Percentiles rank a stretch among this genome's conserved stretches.
These are phyloP conservation scores for Sporothrix dimorphospora DNA, from an alignment of 2,329 filamentous ascomycete genomes.

Conservation along the genomic window DNA sequence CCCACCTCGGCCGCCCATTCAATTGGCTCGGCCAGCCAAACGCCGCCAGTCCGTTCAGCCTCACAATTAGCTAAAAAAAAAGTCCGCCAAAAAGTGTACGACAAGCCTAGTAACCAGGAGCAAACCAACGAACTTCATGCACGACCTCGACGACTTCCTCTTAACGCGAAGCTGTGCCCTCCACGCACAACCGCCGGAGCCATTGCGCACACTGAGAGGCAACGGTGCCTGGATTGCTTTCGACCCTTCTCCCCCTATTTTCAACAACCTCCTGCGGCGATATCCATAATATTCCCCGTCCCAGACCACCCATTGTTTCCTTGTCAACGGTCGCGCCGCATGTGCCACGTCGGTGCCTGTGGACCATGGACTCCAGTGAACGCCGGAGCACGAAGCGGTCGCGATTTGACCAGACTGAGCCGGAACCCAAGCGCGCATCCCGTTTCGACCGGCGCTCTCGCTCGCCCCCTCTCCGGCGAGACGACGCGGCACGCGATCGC, in stretches of 20 bases:
- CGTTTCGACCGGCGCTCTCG: constrained; percentile 92
- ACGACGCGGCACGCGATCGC: constrained; percentile 74
- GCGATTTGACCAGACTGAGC: constrained; percentile 90
- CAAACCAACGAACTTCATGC: background rate
- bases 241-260: background rate
- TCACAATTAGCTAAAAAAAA: background rate
- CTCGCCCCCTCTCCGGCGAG: constrained; percentile 70
- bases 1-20: background rate
- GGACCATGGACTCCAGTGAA: constrained; percentile 74
- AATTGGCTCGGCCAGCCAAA: background rate
- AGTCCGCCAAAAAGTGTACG: background rate
- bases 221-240: background rate
- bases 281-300: background rate
- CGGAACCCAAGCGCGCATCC: constrained; percentile 74
- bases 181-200: background rate
- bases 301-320: background rate
- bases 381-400: constrained; percentile 77
- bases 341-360: background rate
- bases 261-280: background rate
- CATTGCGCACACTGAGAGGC: background rate
- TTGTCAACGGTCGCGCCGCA: background rate
- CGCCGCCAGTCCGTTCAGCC: background rate
- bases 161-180: background rate
- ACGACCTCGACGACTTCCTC: background rate
- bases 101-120: background rate